Evolutionary conservation across 305 asterid genomes (phyloP), one percentile per base, ranked within the genome.

Genomic region (Coffea humblotiana): DNA sequence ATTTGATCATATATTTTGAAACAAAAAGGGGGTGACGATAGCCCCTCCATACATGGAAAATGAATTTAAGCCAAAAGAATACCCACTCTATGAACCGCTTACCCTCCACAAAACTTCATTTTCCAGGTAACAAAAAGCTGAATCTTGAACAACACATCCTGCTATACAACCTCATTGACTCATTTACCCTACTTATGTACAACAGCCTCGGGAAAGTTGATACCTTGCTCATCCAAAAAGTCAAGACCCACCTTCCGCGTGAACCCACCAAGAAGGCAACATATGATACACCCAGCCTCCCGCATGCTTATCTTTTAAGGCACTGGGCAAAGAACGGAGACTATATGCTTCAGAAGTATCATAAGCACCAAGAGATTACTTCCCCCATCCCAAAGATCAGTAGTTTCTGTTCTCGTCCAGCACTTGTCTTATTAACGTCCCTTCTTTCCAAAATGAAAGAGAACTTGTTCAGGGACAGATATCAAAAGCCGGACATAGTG

Each of bases 1-100:
- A 85, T 71, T 71, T 83, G 82, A 77, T 84, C 77, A 75, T 77
- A 83, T 70, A 82, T 19, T 10, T 61, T 45, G 11, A 67, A 35
- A 74, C 48, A 51, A 82, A 79, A 74, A 69, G 49, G 78, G 86
- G 81, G 84, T 79, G 71, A 77, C 81, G 72, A 75, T 58, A 79
- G 78, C 74, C 79, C 87, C 45, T 61, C 37, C 61, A 49, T 40
- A 37, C 58, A 70, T 54, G 60, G 35, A 63, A 65, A 64, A 72
- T 74, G 60, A 83, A 80, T 25, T 66, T 68, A 58, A 66, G 67
- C 77, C 76, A 79, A 78, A 77, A 61, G 35, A 61, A 78, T 60
- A 27, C 72, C 48, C 37, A 3, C 15, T 40, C 63, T 49, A 65
- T 27, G 74, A 66, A 52, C 52, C 52, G 66, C 8, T 52, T 27